These are phyloP conservation scores for Bodo saltans DNA, from an alignment of 78 protist genomes.

Conservation along the genomic window DNA sequence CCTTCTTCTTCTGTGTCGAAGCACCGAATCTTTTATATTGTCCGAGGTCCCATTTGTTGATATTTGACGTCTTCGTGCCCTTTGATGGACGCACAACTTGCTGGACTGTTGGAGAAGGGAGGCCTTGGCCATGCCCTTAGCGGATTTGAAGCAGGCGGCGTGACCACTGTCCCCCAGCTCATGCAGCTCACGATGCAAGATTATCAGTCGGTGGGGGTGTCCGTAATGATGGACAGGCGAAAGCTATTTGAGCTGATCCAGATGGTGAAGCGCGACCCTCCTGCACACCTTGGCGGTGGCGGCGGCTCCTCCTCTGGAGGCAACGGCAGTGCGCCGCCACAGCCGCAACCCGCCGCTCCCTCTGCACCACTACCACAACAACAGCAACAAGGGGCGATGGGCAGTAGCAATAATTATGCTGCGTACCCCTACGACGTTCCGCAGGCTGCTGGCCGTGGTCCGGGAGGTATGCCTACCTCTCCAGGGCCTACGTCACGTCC, in stretches of 20 bases:
- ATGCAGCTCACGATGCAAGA: constrained; percentile 23
- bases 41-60: too few relatives aligned
- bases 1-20: too few relatives aligned
- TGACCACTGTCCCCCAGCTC: not conserved
- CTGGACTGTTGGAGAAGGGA: not conserved
- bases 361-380: not conserved
- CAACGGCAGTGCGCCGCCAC: not conserved
- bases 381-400: not conserved
- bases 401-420: too few relatives aligned
- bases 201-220: constrained; percentile 21
- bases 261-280: constrained; percentile 4
- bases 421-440: too few relatives aligned
- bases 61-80: too few relatives aligned
- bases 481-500: too few relatives aligned
- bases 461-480: too few relatives aligned
- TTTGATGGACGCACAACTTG: not conserved
- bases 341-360: not conserved
- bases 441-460: too few relatives aligned
- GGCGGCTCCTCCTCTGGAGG: not conserved
- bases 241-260: constrained; percentile 40
- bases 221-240: constrained; percentile 25
- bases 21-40: too few relatives aligned
- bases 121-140: not conserved
- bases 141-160: not conserved
- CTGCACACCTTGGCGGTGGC: not conserved